Conservation (phyloP, 1,139 yeast genomes). For the Taphrina deformans region DNA sequence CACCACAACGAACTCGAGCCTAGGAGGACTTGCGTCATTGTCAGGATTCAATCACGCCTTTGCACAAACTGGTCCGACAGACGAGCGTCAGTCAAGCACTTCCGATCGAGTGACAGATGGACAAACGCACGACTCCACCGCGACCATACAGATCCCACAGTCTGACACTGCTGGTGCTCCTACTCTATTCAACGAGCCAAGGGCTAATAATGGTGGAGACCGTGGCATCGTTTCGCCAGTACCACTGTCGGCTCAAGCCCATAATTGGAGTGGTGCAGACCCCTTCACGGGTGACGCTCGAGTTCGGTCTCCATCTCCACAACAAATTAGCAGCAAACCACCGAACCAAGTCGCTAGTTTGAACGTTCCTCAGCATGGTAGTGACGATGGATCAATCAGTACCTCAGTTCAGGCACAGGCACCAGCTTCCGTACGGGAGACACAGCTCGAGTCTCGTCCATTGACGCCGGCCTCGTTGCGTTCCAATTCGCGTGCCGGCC, state of each 20-base stretch:
- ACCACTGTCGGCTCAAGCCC: conserved; percentile 22
- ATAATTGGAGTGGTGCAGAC: conserved; percentile 27
- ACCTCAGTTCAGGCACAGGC: conserved; percentile 28
- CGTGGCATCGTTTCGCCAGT: conserved; percentile 10
- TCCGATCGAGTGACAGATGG: background rate
- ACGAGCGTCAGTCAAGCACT: background rate
- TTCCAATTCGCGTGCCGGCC: background rate
- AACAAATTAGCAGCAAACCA: background rate
- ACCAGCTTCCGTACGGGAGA: conserved; percentile 13
- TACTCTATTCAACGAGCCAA: background rate
- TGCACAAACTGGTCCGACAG: background rate
- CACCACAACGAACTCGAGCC: background rate
- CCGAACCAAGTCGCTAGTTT: background rate
- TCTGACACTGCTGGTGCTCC: background rate
- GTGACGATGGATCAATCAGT: conserved; percentile 25
- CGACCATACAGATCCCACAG: background rate
- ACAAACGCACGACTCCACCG: background rate
- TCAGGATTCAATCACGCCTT: conserved; percentile 19
- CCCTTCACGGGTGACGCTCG: conserved; percentile 27
- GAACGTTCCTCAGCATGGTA: background rate
- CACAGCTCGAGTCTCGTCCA: conserved; percentile 5
- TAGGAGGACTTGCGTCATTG: background rate
- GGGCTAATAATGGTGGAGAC: background rate
- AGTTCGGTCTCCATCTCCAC: conserved; percentile 4
- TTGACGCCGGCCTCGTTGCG: background rate